phyloP scores from a whole-genome alignment of 2,329 filamentous ascomycete species.

The Colletotrichum gloeosporioides region DNA sequence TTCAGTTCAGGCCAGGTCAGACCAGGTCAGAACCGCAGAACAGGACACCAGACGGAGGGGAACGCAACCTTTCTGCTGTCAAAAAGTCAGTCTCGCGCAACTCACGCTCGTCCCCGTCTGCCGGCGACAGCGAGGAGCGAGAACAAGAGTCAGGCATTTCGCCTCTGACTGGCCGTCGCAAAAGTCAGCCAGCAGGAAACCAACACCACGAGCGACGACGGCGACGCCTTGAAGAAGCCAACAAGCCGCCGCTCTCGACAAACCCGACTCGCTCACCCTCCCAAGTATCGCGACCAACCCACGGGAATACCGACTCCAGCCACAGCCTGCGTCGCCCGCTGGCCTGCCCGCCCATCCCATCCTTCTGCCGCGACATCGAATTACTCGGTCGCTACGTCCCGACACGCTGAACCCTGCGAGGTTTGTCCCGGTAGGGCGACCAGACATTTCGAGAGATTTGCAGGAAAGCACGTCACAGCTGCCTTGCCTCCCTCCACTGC shows the following conservation, averaged over 20 bases:
- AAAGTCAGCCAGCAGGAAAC: not conserved
- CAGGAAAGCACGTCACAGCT: constrained; percentile 17
- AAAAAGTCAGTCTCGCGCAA: not conserved
- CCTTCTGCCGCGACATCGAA: not conserved
- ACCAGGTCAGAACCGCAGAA: not conserved
- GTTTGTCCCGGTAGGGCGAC: constrained; percentile 6
- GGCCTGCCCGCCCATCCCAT: not conserved
- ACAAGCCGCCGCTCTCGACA: not conserved
- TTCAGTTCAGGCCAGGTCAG: not conserved
- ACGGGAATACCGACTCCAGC: not conserved
- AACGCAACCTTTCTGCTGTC: not conserved
- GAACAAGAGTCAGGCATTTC: not conserved
- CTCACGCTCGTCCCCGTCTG: not conserved
- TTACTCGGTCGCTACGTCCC: constrained; percentile 14
- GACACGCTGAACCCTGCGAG: constrained; percentile 3
- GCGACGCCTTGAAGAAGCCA: not conserved
- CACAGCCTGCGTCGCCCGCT: not conserved
- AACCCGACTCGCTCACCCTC: constrained; percentile 4
- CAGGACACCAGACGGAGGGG: not conserved
- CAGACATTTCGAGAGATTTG: constrained; percentile 16
- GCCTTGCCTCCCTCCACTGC: not conserved
- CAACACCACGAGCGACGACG: not conserved
- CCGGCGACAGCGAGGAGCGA: not conserved
- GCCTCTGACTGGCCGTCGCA: not conserved
- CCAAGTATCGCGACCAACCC: not conserved